Percentiles rank a stretch among this genome's conserved stretches.
Conservation (phyloP, 768 basidiomycete species). For the Xanthoconium purpureum region DNA sequence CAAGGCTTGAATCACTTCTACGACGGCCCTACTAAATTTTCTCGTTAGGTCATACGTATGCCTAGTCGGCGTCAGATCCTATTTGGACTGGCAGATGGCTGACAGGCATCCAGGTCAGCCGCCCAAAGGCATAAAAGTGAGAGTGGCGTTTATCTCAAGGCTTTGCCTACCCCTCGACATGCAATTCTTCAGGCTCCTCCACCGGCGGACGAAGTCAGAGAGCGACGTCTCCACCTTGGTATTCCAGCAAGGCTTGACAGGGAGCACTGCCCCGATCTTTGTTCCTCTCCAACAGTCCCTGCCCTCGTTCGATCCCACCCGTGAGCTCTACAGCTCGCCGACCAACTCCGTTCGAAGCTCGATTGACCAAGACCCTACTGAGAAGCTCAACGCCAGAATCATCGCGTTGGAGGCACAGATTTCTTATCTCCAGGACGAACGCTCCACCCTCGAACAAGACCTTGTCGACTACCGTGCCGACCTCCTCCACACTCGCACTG, state of each 20-base stretch:
- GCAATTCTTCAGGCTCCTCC: slow-evolving; percentile 48
- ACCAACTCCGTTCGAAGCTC: background rate
- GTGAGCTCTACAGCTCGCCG: slow-evolving; percentile 19
- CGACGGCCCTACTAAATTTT: no score
- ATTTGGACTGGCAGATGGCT: slow-evolving; percentile 6
- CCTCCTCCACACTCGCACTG: slow-evolving; percentile 28
- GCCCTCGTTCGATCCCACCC: slow-evolving; percentile 25
- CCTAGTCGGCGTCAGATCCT: background rate
- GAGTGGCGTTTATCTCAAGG: background rate
- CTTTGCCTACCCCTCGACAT: slow-evolving; percentile 23
- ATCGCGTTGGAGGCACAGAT: slow-evolving; percentile 15
- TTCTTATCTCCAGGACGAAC: slow-evolving; percentile 12
- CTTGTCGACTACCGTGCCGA: slow-evolving; percentile 27
- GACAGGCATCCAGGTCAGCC: slow-evolving; percentile 18
- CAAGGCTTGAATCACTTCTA: background rate
- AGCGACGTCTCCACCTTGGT: slow-evolving; percentile 33
- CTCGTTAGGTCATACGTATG: background rate
- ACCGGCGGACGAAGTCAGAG: slow-evolving; percentile 48
- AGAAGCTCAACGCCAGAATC: slow-evolving; percentile 6
- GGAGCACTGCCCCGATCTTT: slow-evolving; percentile 20
- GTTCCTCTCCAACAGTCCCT: slow-evolving; percentile 19
- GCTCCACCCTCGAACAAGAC: slow-evolving; percentile 23
- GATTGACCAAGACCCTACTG: background rate
- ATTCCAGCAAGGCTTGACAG: background rate
- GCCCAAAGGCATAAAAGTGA: slow-evolving; percentile 16